Evolutionary conservation across 768 basidiomycete genomes (phyloP).

Genomic region (Leccinum rimulosum): DNA sequence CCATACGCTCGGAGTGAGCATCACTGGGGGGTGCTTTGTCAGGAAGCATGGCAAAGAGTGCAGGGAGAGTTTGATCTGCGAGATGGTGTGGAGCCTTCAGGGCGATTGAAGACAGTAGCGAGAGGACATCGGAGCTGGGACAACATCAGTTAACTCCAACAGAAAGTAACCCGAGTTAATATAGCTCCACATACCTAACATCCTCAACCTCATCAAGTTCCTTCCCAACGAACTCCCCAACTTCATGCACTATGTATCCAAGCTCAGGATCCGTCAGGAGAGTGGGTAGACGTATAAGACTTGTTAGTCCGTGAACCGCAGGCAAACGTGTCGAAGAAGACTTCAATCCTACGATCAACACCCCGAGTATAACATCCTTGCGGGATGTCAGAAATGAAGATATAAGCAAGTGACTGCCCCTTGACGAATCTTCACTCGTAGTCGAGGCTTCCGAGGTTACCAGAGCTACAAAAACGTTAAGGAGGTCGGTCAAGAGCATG

Average conservation of each 20-base stretch:
- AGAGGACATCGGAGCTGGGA: conserved; percentile 55
- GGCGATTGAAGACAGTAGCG: conserved; percentile 64
- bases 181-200: conserved; percentile 38
- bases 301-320: conserved; percentile 64
- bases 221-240: conserved; percentile 60
- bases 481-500: conserved; percentile 62
- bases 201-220: conserved; percentile 54
- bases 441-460: conserved; percentile 1
- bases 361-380: conserved; percentile 76
- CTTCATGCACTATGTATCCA: conserved; percentile 72
- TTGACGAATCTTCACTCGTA: conserved; percentile 24
- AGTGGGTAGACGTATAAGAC: conserved; percentile 58
- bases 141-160: not conserved
- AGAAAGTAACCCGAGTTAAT: not conserved
- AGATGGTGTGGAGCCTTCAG: conserved; percentile 59
- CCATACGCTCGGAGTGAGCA: conserved; percentile 52
- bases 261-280: conserved; percentile 73
- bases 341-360: conserved; percentile 58
- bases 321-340: conserved; percentile 48
- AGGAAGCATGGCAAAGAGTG: conserved; percentile 75
- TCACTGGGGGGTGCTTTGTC: conserved; percentile 57
- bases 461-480: conserved; percentile 40
- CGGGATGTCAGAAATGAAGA: conserved; percentile 47
- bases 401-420: conserved; percentile 22
- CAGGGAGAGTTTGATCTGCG: conserved; percentile 72